Percentiles rank a stretch among this genome's conserved stretches.
Evolutionary conservation across 805 yeast species (phyloP).

Genomic region (Lipomyces sp.): DNA sequence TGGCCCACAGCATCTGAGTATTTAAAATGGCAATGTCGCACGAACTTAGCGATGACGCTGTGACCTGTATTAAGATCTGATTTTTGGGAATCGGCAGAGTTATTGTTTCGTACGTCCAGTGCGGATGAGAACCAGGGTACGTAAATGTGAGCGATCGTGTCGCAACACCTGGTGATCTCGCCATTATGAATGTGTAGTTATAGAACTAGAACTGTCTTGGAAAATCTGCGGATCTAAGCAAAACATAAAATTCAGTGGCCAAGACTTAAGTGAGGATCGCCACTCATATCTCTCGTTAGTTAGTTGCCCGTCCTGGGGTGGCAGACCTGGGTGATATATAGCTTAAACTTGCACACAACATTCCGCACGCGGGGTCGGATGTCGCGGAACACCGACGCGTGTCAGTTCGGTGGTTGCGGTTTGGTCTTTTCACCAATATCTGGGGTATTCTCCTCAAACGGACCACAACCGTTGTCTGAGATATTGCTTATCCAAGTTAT

Average conservation of each 20-base stretch:
- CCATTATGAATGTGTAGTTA: constrained; percentile 14
- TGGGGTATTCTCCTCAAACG: no score
- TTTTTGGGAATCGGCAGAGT: constrained; percentile 55
- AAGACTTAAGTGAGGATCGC: neutral
- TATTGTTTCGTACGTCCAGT: constrained; percentile 41
- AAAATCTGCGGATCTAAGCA: neutral
- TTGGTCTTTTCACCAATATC: no score
- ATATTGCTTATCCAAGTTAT: no score
- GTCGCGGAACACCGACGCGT: no score
- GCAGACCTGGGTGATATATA: no score
- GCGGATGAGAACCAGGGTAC: constrained; percentile 32
- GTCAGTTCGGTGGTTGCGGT: no score
- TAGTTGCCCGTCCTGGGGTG: neutral
- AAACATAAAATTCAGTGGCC: neutral
- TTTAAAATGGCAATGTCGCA: constrained; percentile 65
- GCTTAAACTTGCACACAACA: no score
- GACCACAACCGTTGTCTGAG: no score
- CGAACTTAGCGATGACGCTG: constrained; percentile 66
- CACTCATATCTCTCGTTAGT: neutral
- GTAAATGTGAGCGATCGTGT: constrained; percentile 35
- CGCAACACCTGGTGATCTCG: constrained; percentile 14
- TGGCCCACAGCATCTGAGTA: constrained; percentile 50
- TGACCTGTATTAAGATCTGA: constrained; percentile 61
- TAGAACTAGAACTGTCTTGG: neutral
- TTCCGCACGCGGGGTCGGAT: no score